Percentiles rank a stretch among this genome's conserved stretches.
Evolutionary conservation across 371 early-diverging fungal species (phyloP).

Genomic region (Phascolomyces articulosus): DNA sequence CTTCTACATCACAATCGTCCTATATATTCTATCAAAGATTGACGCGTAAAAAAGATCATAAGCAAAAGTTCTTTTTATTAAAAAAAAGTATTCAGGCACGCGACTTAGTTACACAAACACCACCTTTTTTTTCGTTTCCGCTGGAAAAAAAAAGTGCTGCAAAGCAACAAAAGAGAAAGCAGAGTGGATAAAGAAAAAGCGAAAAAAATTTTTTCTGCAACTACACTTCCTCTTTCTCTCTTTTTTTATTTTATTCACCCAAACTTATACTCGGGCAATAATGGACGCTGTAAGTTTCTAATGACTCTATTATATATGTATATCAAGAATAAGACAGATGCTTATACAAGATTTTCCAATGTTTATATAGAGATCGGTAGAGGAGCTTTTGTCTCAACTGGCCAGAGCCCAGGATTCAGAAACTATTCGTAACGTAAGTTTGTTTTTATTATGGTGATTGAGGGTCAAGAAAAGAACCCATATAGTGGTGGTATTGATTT

Average conservation of each 20-base stretch:
- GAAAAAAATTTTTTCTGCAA: not conserved
- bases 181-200: not conserved
- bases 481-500: not conserved
- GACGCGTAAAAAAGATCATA: too few species aligned
- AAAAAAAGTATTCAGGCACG: too few species aligned
- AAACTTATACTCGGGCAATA: not conserved
- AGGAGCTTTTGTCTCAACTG: constrained; percentile 47
- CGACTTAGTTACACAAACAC: too few species aligned
- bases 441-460: not conserved
- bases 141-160: too few species aligned
- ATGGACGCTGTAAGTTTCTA: constrained; percentile 8
- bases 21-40: too few species aligned
- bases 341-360: too few species aligned
- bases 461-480: not conserved
- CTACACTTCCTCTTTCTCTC: too few species aligned
- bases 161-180: not conserved
- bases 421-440: constrained; percentile 48
- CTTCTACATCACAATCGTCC: too few species aligned
- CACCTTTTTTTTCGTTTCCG: too few species aligned
- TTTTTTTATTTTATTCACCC: not conserved
- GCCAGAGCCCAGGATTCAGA: constrained; percentile 54
- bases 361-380: constrained; percentile 37
- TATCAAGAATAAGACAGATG: too few species aligned
- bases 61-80: too few species aligned
- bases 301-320: not conserved